Evolutionary conservation across 441 rosid species (phyloP), one percentile per base, ranked within the genome.

Genomic region (Populus hybrid): DNA sequence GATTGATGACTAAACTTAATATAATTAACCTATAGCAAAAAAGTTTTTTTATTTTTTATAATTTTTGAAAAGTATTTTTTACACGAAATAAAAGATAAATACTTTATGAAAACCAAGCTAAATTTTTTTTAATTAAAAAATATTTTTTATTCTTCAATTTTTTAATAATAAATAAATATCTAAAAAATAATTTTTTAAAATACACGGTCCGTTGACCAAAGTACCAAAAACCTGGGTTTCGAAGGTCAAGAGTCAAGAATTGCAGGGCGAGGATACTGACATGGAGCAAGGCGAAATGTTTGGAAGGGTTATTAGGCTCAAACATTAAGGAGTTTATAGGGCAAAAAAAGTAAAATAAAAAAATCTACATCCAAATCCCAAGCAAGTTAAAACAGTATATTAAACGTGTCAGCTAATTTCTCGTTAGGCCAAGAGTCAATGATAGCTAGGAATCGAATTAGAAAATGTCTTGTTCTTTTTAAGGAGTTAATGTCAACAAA

Each of bases 81-180:
- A 38, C 0, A 0, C 0, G 1, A 38, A 38, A 38, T 38, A 9
- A 38, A 38, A 38, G 0, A 38, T 1, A 8, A 9, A 38, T 38
- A 38, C 11, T 28, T 28, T 2, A 2, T 28, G 2, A 4, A 28
- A 28, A 28, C 2, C 30, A 28, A 28, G 0, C 4, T 3, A 2
- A 28, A 28, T 28, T 28, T 28, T 28, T 28, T 28, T 28, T 28
- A 28, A 28, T 2, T 28, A 28, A 28, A 28, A 28, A 28, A 28
- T 28, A 28, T 28, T 28, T 28, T 3, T 3, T 3, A 28, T 28
- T 28, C 30, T 0, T 28, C 0, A 28, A 28, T 2, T 28, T 28
- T 28, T 28, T 28, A 28, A 28, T 28, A 28, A 28, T 28, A 28
- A 28, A 28, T 28, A 28, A 28, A 28, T 28, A 28, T 28, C 32